Percentiles rank a stretch among this genome's conserved stretches.
phyloP scores from a whole-genome alignment of 1,284 basidiomycete genomes.

The Boletellus deceptivus region DNA sequence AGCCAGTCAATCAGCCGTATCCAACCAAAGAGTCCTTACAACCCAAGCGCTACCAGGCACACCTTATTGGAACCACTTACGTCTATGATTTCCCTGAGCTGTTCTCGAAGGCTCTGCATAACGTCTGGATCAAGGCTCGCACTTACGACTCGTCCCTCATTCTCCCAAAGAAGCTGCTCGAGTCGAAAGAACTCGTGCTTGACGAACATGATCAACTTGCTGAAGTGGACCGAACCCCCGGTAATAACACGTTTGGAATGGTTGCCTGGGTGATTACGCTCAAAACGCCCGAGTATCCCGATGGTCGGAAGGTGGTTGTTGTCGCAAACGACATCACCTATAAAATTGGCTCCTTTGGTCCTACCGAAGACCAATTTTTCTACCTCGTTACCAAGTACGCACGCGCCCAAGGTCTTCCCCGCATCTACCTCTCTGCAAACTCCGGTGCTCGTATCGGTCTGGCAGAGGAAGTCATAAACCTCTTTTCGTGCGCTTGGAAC shows the following conservation, averaged over 20 bases:
- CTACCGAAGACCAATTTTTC: constrained; percentile 95
- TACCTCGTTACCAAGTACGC: constrained; percentile 94
- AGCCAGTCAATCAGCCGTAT: constrained; percentile 90
- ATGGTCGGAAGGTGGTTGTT: constrained; percentile 85
- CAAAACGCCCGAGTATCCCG: constrained; percentile 90
- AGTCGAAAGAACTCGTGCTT: constrained; percentile 87
- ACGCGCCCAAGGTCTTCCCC: constrained; percentile 83
- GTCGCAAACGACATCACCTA: constrained; percentile 99
- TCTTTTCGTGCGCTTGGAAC: constrained; percentile 94
- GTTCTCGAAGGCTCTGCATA: constrained; percentile 94
- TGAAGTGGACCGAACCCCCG: constrained; percentile 89
- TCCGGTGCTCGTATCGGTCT: constrained; percentile 96
- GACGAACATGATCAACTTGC: constrained; percentile 90
- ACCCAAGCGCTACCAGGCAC: constrained; percentile 99
- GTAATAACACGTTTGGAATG: constrained; percentile 97
- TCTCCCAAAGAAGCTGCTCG: constrained; percentile 76
- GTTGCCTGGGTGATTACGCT: constrained; percentile 97
- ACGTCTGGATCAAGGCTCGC: constrained; percentile 83
- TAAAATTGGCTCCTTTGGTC: constrained; percentile 98
- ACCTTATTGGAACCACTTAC: constrained; percentile 97
- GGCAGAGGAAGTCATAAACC: constrained; percentile 86
- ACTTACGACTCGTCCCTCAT: constrained; percentile 63
- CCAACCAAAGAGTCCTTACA: constrained; percentile 99
- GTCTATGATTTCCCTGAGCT: constrained; percentile 99
- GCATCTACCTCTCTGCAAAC: constrained; percentile 98